phyloP scores from a whole-genome alignment of 2,329 filamentous ascomycete species.

The Epichloe brachyelytri region DNA sequence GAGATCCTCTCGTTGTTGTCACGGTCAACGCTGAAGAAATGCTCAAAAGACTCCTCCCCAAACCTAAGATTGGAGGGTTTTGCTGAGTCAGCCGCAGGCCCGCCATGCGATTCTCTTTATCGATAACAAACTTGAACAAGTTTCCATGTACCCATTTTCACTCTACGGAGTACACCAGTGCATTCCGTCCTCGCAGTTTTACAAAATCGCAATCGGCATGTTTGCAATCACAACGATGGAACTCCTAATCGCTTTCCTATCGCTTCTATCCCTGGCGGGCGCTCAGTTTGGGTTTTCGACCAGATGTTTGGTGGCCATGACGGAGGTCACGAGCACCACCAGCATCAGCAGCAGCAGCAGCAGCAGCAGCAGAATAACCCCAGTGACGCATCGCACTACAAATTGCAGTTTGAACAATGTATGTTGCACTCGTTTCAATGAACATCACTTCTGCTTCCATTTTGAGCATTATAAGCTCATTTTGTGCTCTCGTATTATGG shows the following conservation, averaged over 20 bases:
- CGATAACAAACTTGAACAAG: conserved; percentile 2
- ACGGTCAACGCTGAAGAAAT: not conserved
- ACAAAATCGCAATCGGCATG: not conserved
- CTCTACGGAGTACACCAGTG: too few relatives aligned
- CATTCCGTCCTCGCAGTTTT: too few relatives aligned
- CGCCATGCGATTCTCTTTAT: not conserved
- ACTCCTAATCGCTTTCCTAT: conserved; percentile 32
- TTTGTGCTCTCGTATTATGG: too few relatives aligned
- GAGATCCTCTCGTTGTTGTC: not conserved
- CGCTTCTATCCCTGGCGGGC: conserved; percentile 47
- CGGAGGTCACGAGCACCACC: conserved; percentile 26
- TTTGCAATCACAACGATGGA: conserved; percentile 16
- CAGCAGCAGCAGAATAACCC: conserved; percentile 54
- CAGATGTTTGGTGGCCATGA: conserved; percentile 72
- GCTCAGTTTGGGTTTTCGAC: conserved; percentile 95
- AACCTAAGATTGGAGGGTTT: conserved; percentile 4
- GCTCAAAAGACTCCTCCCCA: not conserved
- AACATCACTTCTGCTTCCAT: not conserved
- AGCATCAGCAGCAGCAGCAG: conserved; percentile 34
- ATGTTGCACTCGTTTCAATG: conserved; percentile 12
- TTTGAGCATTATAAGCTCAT: not conserved
- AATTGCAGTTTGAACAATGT: conserved; percentile 56
- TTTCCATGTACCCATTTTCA: too few relatives aligned
- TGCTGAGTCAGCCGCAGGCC: not conserved
- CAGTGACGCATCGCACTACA: conserved; percentile 74